Conservation (phyloP, 306 rosid genomes). For the Malus domestica region ASM211411v1 NC_041801.1:23369501-23370000, state of each 20-base stretch:
- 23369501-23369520: slow-evolving; percentile 4
- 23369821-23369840: not conserved
- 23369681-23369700: slow-evolving; percentile 90
- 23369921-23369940: not conserved
- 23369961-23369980: slow-evolving; percentile 95
- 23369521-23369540: not conserved
- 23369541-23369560: not conserved
- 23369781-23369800: not conserved
- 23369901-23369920: not conserved
- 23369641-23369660: slow-evolving; percentile 99
- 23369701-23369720: not conserved
- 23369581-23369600: slow-evolving; percentile 84
- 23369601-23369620: slow-evolving; percentile 99
- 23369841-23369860: not conserved
- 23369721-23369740: not conserved
- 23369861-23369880: not conserved
- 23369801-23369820: not conserved
- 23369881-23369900: not conserved
- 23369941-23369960: slow-evolving; percentile 69
- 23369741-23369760: not conserved
- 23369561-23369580: not conserved
- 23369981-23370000: slow-evolving; percentile 98
- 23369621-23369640: slow-evolving; percentile 88
- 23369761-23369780: not conserved
- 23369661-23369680: slow-evolving; percentile 98